phyloP scores from a whole-genome alignment of 2,329 filamentous ascomycete genomes.

The Talaromyces funiculosus region DNA sequence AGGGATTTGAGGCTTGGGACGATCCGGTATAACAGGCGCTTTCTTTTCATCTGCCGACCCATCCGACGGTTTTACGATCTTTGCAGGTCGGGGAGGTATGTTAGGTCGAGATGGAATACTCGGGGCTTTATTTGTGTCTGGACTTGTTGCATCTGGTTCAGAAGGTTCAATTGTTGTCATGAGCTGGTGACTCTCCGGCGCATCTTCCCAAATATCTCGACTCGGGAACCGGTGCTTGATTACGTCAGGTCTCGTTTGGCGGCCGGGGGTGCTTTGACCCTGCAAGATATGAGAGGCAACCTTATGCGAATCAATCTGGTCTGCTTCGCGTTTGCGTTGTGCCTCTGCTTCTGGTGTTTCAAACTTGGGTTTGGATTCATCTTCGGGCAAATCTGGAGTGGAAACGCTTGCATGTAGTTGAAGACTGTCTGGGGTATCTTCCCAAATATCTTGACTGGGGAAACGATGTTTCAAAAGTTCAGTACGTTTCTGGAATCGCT shows the following conservation, averaged over 20 bases:
- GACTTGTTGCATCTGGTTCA: slow-evolving; percentile 44
- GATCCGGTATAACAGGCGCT: slow-evolving; percentile 50
- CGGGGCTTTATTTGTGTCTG: slow-evolving; percentile 27
- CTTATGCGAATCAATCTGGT: slow-evolving; percentile 33
- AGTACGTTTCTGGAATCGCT: slow-evolving; percentile 52
- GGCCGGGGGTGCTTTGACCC: slow-evolving; percentile 19
- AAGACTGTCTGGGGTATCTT: slow-evolving; percentile 84
- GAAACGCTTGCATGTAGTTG: slow-evolving; percentile 74
- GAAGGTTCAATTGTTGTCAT: slow-evolving; percentile 60
- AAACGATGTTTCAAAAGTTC: slow-evolving; percentile 62
- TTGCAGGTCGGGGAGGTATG: slow-evolving; percentile 23
- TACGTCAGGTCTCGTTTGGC: slow-evolving; percentile 46
- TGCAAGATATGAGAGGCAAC: slow-evolving; percentile 31
- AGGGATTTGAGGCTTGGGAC: slow-evolving; percentile 63
- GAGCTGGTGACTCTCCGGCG: slow-evolving; percentile 73
- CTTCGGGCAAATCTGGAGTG: slow-evolving; percentile 62
- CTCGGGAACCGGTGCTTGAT: slow-evolving; percentile 73
- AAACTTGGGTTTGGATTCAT: slow-evolving; percentile 36
- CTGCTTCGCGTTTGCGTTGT: slow-evolving; percentile 35
- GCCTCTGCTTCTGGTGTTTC: slow-evolving; percentile 47
- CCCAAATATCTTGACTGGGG: slow-evolving; percentile 94
- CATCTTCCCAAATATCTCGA: slow-evolving; percentile 91
- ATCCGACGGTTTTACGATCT: slow-evolving; percentile 25
- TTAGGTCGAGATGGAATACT: slow-evolving; percentile 26
- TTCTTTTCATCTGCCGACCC: slow-evolving; percentile 46